Base-by-base conservation (phyloP, 768 basidiomycete species). In the Trametes maxima region DNA sequence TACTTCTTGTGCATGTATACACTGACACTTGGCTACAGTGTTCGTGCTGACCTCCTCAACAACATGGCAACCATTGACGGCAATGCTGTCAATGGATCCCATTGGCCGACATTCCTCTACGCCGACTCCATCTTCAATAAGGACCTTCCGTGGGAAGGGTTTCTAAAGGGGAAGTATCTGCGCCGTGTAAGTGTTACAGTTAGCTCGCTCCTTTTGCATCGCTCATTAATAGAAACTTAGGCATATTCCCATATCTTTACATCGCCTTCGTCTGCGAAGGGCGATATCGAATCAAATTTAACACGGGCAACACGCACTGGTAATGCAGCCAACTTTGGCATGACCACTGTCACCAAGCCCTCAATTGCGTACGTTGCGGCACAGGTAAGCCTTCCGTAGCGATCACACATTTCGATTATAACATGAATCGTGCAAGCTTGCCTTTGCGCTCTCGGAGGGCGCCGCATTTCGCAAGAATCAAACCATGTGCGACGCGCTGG, bases 31-130 rank as follows among this genome's bases (percentile, higher is more conserved):
- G 3, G 11, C 8, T 42, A 22, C 24, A 54, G 53, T 6, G n/a
- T 54, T 2, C 53, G 53, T 24, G n/a, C 5, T 4, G 42, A 44
- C 11, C 53, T 54, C 17, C 42, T 44, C 8, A 54, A 14, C 12
- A 28, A 44, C 44, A 40, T 35, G 40, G 53, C 53, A 5, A 44
- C 25, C 10, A 42, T 54, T 12, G 42, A 44, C 12, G 53, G 53
- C 17, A 6, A 44, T 1, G 40, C 42, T 2, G 25, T 54, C 53
- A 54, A 54, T n/a, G 53, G 53, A 3, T 54, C 53, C 2, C 25
- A 54, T 42, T 54, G 53, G 53, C 53, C 53, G 12, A n/a, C 28
- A 4, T 54, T 54, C 14, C 25, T 25, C 14, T 54, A 25, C 16
- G 53, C 43, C 17, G 42, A 44, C 22, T 14, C 13, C 2, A 14